A percentile compares a stretch with the other conserved stretches of the same genome.
Conservation (phyloP, 164 flowering plant genomes). For the Annona squamosa region DNA sequence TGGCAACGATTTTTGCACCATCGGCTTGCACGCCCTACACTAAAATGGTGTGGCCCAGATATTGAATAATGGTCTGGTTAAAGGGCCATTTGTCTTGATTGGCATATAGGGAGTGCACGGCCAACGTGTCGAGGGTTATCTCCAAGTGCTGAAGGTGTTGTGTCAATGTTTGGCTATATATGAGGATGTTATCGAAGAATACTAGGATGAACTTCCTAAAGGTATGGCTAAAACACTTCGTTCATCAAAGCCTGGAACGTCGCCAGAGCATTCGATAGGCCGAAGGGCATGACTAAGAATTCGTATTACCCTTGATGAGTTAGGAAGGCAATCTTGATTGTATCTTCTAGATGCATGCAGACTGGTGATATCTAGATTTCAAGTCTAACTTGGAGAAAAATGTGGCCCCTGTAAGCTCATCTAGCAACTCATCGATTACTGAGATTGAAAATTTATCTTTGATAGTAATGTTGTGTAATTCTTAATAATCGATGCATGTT, state of each 20-base stretch:
- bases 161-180: background rate
- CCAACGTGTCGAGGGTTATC: background rate
- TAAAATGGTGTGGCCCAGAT: background rate
- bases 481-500: too few relatives aligned
- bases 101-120: background rate
- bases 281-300: background rate
- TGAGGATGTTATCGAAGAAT: background rate
- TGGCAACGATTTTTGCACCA: background rate
- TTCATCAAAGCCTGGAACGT: background rate
- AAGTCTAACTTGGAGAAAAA: background rate
- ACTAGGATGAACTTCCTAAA: background rate
- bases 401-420: too few relatives aligned
- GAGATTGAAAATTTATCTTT: slow-evolving; percentile 1
- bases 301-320: background rate
- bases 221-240: background rate
- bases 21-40: background rate
- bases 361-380: background rate
- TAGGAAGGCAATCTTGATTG: background rate
- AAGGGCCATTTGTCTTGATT: background rate
- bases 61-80: background rate
- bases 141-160: background rate
- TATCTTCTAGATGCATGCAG: background rate
- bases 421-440: background rate
- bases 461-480: background rate
- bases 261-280: background rate